Conservation (phyloP, 2,329 filamentous ascomycete genomes). For the Alternaria novae-zelandiae region DNA sequence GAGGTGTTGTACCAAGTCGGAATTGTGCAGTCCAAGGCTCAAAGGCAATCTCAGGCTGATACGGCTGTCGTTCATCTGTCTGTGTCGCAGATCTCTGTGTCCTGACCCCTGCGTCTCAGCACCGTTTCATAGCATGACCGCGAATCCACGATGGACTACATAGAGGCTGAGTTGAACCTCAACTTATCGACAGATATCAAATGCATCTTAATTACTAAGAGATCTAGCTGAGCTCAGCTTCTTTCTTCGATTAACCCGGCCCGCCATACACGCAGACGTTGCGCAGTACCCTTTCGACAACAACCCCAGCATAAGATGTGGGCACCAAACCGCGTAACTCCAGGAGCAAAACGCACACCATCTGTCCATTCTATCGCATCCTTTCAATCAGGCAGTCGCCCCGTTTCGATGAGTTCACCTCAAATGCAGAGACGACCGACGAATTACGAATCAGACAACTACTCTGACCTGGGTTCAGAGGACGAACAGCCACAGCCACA, state of each 20-base stretch:
- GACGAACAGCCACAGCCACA: conserved; percentile 24
- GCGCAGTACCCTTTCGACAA: not conserved
- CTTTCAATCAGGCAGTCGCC: conserved; percentile 23
- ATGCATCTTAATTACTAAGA: not conserved
- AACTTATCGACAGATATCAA: not conserved
- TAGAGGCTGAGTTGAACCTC: not conserved
- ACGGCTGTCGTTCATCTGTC: conserved; percentile 23
- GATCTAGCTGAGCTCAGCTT: not conserved
- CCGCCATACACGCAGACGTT: not conserved
- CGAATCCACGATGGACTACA: conserved; percentile 20
- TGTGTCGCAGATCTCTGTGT: conserved; percentile 28
- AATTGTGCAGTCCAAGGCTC: conserved; percentile 8
- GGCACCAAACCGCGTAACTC: conserved; percentile 36
- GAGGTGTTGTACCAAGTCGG: not conserved
- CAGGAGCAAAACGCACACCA: conserved; percentile 35
- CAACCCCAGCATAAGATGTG: conserved; percentile 36
- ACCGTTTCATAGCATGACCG: conserved; percentile 36
- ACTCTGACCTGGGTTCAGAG: conserved; percentile 37
- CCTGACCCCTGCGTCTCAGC: conserved; percentile 39
- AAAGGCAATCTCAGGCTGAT: conserved; percentile 2
- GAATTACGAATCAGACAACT: conserved; percentile 43
- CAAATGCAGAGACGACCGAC: conserved; percentile 26
- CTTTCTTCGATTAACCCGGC: not conserved
- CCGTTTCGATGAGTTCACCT: conserved; percentile 22
- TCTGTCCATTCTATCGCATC: conserved; percentile 43